Base-by-base conservation (phyloP, 148 eudicot genomes). In the Vaccinium vitisidaea region DNA sequence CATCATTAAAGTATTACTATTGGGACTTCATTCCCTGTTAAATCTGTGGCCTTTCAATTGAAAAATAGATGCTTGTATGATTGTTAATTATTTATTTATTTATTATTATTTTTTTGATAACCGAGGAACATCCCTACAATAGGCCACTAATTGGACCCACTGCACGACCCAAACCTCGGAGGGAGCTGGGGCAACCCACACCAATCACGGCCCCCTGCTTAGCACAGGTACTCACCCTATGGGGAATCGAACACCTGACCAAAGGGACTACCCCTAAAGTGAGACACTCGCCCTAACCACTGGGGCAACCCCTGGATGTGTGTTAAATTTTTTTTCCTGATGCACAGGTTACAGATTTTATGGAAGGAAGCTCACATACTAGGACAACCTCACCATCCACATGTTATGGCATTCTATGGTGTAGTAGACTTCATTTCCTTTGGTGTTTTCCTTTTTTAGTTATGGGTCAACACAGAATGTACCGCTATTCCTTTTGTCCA, bases 331-430 rank as follows among this genome's bases (percentile, higher is more conserved):
- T 77, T 19, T 83, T 36, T 7, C 0, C 55, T 63, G 52, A 25
- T 56, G 59, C 70, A 46, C 84, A 91, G 93, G 82, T 86, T 27
- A 85, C 86, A 10, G 90, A 91, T 36, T 36, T 91, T 86, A 84
- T 89, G 91, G 93, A 87, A 88, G 84, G 93, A 91, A 86, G 93
- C 93, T 73, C 87, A 79, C 67, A 86, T 89, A 81, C 84, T 91
- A 23, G 85, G 86, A 27, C 86, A 89, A 61, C 90, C 88, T 84
- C 91, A 84, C 74, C 91, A 89, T 85, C 91, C 91, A 30, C 88
- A 85, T 75, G 84, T 89, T 84, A 88, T 91, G 77, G 90, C 89
- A 25, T 83, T 90, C 56, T 90, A 90, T 77, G 88, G 92, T 46
- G 88, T 89, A 52, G 89, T 63, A n/a, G 69, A 63, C 27, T n/a